Conservation (phyloP, 2,329 filamentous ascomycete species). For the Exophiala lecanii-corni region DNA sequence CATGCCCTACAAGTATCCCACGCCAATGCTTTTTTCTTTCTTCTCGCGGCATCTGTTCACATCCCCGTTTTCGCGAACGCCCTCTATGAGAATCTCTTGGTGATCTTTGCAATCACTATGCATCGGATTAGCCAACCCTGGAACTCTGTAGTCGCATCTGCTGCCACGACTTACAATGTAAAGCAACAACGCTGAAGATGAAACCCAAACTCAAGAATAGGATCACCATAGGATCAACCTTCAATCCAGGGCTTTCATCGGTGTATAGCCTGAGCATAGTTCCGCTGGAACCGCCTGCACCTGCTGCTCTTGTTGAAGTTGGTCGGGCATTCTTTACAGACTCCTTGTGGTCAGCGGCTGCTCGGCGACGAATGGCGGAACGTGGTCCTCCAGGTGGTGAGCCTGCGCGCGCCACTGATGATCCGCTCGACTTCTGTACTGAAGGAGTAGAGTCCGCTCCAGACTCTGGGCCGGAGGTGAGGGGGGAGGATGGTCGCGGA, state of each 20-base stretch:
- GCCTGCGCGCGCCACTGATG: conserved; percentile 70
- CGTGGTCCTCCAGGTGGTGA: conserved; percentile 91
- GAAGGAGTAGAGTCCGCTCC: conserved; percentile 43
- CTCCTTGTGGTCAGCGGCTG: conserved; percentile 95
- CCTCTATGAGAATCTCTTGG: conserved; percentile 67
- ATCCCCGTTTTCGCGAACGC: conserved; percentile 2
- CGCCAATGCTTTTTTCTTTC: conserved; percentile 10
- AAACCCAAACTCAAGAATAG: conserved; percentile 94
- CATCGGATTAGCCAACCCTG: conserved; percentile 3
- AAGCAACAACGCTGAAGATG: conserved; percentile 95
- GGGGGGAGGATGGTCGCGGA: conserved; percentile 35
- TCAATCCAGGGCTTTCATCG: conserved; percentile 92
- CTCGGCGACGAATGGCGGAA: conserved; percentile 90
- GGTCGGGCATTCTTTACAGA: conserved; percentile 91
- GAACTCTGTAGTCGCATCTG: background rate
- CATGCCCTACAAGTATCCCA: conserved; percentile 2
- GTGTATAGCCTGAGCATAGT: conserved; percentile 99
- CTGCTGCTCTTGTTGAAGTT: conserved; percentile 85
- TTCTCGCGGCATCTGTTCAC: no score
- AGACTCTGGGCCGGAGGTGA: conserved; percentile 43
- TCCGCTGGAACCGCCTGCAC: conserved; percentile 91
- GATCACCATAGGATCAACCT: conserved; percentile 97
- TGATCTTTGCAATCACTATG: conserved; percentile 90
- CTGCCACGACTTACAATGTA: conserved; percentile 72
- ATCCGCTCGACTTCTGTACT: conserved; percentile 56